Evolutionary conservation across 306 rosid species (phyloP), one percentile per base, ranked within the genome.

Genomic region (Echinosophora koreensis): DNA sequence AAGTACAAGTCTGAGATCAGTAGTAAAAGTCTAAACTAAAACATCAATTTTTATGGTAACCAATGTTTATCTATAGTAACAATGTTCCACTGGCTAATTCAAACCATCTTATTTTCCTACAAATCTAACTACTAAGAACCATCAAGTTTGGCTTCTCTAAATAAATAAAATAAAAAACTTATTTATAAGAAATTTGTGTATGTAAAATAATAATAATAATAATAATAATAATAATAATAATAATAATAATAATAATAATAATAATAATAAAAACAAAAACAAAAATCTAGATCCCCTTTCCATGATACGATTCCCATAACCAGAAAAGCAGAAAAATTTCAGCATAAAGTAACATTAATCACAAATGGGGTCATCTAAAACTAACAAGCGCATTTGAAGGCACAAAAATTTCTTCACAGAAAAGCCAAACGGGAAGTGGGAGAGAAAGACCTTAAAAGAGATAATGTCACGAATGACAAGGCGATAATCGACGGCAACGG

Each of bases 401-500:
- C 67, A 44, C 14, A 41, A 41, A 41, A 41, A 22, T 22, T 22
- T 22, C 22, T 22, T 22, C 22, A 1, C 22, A 4, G 6, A 7
- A 39, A 39, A 39, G 8, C 2, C 5, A 12, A 1, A 42, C 1
- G 0, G 3, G n/a, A 44, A 44, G 1, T 3, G 11, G 3, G 13
- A 42, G 8, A 37, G 3, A 13, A 44, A 13, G 50, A 44, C 97
- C 97, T 92, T 95, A 52, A 95, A 88, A n/a, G 97, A 92, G 70
- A 89, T 73, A 65, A 93, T 92, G 18, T 95, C 96, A 30, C 99
- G 97, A 83, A 95, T 93, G 28, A 95, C 97, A 74, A 95, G 99
- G 84, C 97, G 97, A 67, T 92, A 95, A 79, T 95, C 99, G 77
- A 92, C 99, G 57, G 97, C 97, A 6, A 89, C 93, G 57, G 98